phyloP scores from a whole-genome alignment of 176 grass and related monocot genomes.

The Pontederia paniculata region DNA sequence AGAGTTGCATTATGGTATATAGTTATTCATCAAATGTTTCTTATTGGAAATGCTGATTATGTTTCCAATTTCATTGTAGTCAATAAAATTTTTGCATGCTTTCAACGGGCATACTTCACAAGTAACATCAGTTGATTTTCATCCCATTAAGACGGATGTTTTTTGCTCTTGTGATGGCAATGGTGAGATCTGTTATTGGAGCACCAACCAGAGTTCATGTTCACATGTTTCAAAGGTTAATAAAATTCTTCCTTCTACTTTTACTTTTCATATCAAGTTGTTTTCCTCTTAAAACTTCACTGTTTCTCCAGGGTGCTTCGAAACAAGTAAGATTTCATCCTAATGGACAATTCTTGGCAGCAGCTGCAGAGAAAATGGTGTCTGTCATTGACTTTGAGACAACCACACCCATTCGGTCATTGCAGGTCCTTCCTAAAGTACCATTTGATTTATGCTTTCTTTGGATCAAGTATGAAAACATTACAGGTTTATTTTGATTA shows the following conservation, averaged over 20 bases:
- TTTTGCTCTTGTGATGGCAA: constrained; percentile 60
- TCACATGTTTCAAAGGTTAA: constrained; percentile 45
- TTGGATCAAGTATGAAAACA: no score
- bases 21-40: not conserved
- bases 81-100: constrained; percentile 32
- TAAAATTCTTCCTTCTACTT: not conserved
- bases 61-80: constrained; percentile 25
- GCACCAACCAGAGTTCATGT: constrained; percentile 27
- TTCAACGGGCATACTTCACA: constrained; percentile 54
- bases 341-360: constrained; percentile 66
- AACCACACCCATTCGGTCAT: constrained; percentile 24
- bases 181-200: constrained; percentile 65
- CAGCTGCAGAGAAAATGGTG: constrained; percentile 51
- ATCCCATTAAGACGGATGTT: constrained; percentile 40
- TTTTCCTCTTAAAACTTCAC: constrained; percentile 8
- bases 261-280: not conserved
- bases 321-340: constrained; percentile 81
- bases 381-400: constrained; percentile 73
- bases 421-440: constrained; percentile 35
- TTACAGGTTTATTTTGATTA: not conserved
- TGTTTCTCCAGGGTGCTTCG: constrained; percentile 53
- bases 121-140: constrained; percentile 66
- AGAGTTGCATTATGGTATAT: not conserved
- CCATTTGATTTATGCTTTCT: not conserved
- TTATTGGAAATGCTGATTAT: not conserved